Base-by-base conservation (phyloP, 1,284 basidiomycete genomes). In the Psilocybe mexicana region DNA sequence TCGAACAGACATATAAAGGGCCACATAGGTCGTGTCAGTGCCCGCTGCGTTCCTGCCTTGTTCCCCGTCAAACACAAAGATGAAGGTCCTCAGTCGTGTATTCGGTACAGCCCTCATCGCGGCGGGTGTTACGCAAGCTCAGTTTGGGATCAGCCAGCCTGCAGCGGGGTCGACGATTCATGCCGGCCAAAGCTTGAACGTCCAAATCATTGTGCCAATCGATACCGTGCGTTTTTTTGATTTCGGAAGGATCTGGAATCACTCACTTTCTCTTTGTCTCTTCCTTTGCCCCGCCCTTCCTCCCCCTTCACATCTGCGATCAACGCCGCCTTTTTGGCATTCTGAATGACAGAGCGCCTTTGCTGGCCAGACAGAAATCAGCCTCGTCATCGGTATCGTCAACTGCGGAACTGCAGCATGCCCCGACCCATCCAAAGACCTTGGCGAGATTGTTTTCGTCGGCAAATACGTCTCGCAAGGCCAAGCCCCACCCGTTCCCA, bases 361-460 rank as follows among this genome's bases (percentile, higher is more conserved):
- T 2, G 38, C 38, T 8, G 38, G 38, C 3, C 38, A 40, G 14
- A 40, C 38, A 40, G 38, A 40, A 12, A 40, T n/a, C 10, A 40
- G 38, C 38, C 38, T 40, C 11, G 38, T 40, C 38, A 40, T 40
- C 38, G 38, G 38, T n/a, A 40, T 40, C 38, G 38, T 40, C 38
- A 40, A 40, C 38, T 40, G 38, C n/a, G 38, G 38, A 12, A 40
- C 38, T 4, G 10, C 38, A 6, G 38, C 38, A 4, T 40, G 38
- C 38, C 38, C 38, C 10, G 38, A 11, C 10, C 38, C 38, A 11
- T 40, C 38, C 6, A n/a, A 11, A 11, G 38, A 40, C 38, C n/a
- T 40, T 4, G 52, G 52, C 8, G 52, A 54, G n/a, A 36, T 54
- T 6, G 35, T 54, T 24, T 47, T 54, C 44, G 47, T 54, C 38